Percentiles rank a stretch among this genome's conserved stretches.
phyloP scores from a whole-genome alignment of 805 yeast species.

The Candida alai region DNA sequence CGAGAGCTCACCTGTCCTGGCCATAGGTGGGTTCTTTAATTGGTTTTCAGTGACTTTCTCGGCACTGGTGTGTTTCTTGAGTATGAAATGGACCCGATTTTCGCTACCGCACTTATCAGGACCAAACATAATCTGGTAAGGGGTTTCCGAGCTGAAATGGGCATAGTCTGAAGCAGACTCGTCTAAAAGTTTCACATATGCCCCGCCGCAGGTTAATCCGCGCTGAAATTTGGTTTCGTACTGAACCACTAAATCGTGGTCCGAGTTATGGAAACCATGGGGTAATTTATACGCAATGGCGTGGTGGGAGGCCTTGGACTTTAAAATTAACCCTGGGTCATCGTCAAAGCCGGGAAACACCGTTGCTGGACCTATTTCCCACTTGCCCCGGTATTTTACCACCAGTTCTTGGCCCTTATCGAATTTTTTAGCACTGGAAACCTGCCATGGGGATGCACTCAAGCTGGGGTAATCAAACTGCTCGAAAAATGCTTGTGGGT shows the following conservation, averaged over 20 bases:
- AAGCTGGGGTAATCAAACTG: slow-evolving; percentile 43
- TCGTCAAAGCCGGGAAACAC: slow-evolving; percentile 52
- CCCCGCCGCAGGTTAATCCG: slow-evolving; percentile 83
- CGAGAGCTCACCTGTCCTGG: slow-evolving; percentile 52
- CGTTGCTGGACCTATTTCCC: slow-evolving; percentile 58
- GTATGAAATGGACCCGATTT: slow-evolving; percentile 75
- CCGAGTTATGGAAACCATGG: slow-evolving; percentile 53
- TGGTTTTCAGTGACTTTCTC: slow-evolving; percentile 67
- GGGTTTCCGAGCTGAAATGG: slow-evolving; percentile 61
- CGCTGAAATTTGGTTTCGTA: slow-evolving; percentile 85
- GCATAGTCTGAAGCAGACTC: slow-evolving; percentile 29
- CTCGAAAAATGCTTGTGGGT: slow-evolving; percentile 55
- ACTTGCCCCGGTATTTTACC: slow-evolving; percentile 63
- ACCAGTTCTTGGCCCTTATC: slow-evolving; percentile 30
- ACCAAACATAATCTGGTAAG: slow-evolving; percentile 88
- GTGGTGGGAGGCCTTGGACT: slow-evolving; percentile 73
- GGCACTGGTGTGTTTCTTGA: slow-evolving; percentile 53
- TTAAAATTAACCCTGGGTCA: slow-evolving; percentile 76
- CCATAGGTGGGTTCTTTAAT: slow-evolving; percentile 62
- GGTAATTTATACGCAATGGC: slow-evolving; percentile 70
- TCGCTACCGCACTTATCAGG: slow-evolving; percentile 87
- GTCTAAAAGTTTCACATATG: slow-evolving; percentile 73
- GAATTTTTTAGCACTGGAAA: slow-evolving; percentile 53
- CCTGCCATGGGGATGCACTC: slow-evolving; percentile 34
- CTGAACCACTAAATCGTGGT: slow-evolving; percentile 73